Percentiles rank a stretch among this genome's conserved stretches.
Evolutionary conservation across 306 rosid species (phyloP).

Genomic region (Trifolium subterraneum): DNA sequence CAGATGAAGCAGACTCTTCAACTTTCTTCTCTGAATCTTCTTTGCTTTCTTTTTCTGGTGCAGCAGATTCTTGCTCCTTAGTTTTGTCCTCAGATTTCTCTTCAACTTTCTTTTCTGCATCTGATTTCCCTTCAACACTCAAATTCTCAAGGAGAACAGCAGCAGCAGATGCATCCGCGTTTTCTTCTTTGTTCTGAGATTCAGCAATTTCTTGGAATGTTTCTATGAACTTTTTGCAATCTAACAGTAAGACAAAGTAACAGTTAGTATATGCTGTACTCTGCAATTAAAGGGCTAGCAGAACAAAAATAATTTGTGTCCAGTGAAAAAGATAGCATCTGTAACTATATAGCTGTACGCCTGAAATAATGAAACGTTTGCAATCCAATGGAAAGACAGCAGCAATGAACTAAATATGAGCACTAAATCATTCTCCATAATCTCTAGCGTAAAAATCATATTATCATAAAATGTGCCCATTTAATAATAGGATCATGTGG

Average conservation of each 20-base stretch:
- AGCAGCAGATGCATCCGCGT: constrained; percentile 64
- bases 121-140: constrained; percentile 62
- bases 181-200: constrained; percentile 67
- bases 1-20: constrained; percentile 57
- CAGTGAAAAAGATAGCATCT: background rate
- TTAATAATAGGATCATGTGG: background rate
- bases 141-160: constrained; percentile 75
- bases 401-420: background rate
- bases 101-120: constrained; percentile 29
- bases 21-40: constrained; percentile 56
- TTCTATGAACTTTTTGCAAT: constrained; percentile 81
- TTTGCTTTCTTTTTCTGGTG: constrained; percentile 40
- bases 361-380: background rate
- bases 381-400: background rate
- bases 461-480: background rate
- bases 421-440: background rate
- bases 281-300: background rate
- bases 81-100: constrained; percentile 53
- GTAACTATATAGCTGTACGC: background rate
- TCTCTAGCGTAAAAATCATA: background rate
- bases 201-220: constrained; percentile 83
- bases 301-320: background rate
- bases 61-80: constrained; percentile 40
- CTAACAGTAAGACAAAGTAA: constrained; percentile 43
- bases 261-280: background rate